Evolutionary conservation across 768 basidiomycete genomes (phyloP).

Genomic region (Termitomyces titanicus): DNA sequence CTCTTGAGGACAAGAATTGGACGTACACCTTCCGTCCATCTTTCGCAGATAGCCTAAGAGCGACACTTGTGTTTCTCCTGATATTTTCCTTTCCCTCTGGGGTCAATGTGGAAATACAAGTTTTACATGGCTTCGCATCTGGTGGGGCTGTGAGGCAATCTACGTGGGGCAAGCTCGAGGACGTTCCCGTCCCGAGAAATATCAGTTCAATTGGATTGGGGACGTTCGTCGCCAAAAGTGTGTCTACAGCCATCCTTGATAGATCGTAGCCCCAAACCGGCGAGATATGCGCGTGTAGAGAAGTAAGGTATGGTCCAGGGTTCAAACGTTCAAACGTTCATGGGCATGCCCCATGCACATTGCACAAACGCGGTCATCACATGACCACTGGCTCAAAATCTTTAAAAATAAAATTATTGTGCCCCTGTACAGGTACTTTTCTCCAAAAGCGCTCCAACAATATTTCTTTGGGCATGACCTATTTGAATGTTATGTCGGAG

Average conservation of each 20-base stretch:
- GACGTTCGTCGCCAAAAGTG: background rate
- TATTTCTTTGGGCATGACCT: no score
- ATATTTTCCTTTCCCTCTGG: slow-evolving; percentile 80
- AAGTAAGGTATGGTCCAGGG: background rate
- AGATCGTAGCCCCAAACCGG: background rate
- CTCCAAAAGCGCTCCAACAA: no score
- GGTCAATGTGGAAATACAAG: slow-evolving; percentile 63
- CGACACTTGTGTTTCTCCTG: slow-evolving; percentile 78
- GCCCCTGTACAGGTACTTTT: no score
- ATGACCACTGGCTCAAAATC: no score
- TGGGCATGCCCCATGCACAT: no score
- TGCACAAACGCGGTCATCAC: no score
- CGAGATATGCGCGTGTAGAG: background rate
- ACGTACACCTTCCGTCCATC: slow-evolving; percentile 51
- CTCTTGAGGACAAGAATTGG: slow-evolving; percentile 4
- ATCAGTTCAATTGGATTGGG: slow-evolving; percentile 51
- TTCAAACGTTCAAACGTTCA: no score
- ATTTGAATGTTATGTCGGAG: no score
- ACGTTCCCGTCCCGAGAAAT: slow-evolving; percentile 83
- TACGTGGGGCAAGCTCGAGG: slow-evolving; percentile 64
- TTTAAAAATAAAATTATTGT: no score
- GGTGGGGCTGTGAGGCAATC: slow-evolving; percentile 74
- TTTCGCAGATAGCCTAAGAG: slow-evolving; percentile 46
- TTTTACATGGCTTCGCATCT: slow-evolving; percentile 44
- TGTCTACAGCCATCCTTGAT: slow-evolving; percentile 3